Base-by-base conservation (phyloP, 495 filamentous ascomycete species). In the Penicillium cosmopolitanum region DNA sequence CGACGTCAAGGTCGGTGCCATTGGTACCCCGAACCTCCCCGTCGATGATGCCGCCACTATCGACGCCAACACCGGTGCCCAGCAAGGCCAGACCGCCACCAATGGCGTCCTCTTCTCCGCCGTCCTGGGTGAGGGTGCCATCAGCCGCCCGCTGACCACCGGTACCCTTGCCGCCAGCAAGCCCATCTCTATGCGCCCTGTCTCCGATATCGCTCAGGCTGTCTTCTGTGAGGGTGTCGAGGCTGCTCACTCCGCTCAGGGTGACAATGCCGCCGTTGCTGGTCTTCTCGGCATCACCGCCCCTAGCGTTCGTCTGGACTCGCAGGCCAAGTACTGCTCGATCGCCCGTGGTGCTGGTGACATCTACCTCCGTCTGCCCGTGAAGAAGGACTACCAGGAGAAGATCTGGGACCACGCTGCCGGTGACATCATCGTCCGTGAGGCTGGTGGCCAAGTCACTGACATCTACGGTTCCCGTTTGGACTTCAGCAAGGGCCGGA, bases 401-500 rank as follows among this genome's bases (percentile, higher is more conserved):
- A 99, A 99, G 83, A 98, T 99, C 63, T 99, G 95, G 95, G 95
- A 99, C 71, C 95, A 99, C 75, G 96, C 94, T 33, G 94, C 92
- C n/a, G 95, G 95, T 35, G 93, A 96, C 60, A 73, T 99, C 52
- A 93, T 99, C 64, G 93, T 97, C 11, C 83, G 92, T 50, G 95
- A 99, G 74, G 93, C 96, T 5, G 95, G 96, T 50, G 96, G 94
- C 23, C 80, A 89, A 66, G 95, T 98, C 35, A 96, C 89, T 16
- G 95, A 97, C 74, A 88, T 87, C 54, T 82, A 86, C 60, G 93
- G 94, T 46, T 85, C 87, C 65, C 77, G 83, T 40, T 78, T 99
- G 61, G 88, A 98, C 69, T 98, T 98, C 68, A 85, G 87, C 60
- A 82, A 86, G 55, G 95, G 95, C 53, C 83, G 94, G 74, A 97